Evolutionary conservation across 2,329 filamentous ascomycete genomes (phyloP).

Genomic region (Xylaria sp.): DNA sequence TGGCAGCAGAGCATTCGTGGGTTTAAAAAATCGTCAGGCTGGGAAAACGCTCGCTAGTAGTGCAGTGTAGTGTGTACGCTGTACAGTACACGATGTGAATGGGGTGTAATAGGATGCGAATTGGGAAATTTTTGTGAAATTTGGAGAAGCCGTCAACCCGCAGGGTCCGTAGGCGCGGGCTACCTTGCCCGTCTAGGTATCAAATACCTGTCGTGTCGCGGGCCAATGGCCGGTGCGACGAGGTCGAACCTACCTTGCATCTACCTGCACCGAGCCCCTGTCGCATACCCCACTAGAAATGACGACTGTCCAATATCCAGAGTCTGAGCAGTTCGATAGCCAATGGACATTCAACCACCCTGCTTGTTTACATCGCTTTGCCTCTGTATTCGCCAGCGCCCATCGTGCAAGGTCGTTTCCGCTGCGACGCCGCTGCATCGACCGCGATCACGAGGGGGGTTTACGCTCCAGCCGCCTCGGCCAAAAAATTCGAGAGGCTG

Average conservation of each 20-base stretch:
- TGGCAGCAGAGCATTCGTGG: slow-evolving; percentile 35
- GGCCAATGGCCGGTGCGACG: background rate
- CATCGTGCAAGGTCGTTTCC: slow-evolving; percentile 35
- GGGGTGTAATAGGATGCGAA: slow-evolving; percentile 22
- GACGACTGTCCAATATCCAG: slow-evolving; percentile 46
- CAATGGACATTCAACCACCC: slow-evolving; percentile 40
- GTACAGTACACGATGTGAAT: slow-evolving; percentile 6
- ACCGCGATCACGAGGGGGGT: slow-evolving; percentile 28
- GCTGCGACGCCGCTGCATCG: slow-evolving; percentile 29
- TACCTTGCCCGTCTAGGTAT: slow-evolving; percentile 35
- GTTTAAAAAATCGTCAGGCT: slow-evolving; percentile 49
- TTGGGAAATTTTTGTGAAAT: slow-evolving; percentile 48
- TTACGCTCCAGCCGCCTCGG: slow-evolving; percentile 14
- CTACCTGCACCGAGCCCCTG: slow-evolving; percentile 32
- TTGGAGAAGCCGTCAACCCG: slow-evolving; percentile 41
- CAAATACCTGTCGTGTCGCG: slow-evolving; percentile 33
- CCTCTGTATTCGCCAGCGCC: slow-evolving; percentile 40
- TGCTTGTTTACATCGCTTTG: slow-evolving; percentile 47
- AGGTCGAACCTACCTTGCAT: slow-evolving; percentile 21
- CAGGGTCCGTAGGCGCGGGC: slow-evolving; percentile 38
- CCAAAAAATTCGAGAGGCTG: slow-evolving; percentile 42
- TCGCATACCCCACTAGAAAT: slow-evolving; percentile 36
- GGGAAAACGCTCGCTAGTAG: slow-evolving; percentile 32
- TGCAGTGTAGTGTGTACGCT: background rate
- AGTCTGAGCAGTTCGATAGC: slow-evolving; percentile 37